phyloP scores from a whole-genome alignment of 352 stramenopile genomes.

The Phytophthora litchii region DNA sequence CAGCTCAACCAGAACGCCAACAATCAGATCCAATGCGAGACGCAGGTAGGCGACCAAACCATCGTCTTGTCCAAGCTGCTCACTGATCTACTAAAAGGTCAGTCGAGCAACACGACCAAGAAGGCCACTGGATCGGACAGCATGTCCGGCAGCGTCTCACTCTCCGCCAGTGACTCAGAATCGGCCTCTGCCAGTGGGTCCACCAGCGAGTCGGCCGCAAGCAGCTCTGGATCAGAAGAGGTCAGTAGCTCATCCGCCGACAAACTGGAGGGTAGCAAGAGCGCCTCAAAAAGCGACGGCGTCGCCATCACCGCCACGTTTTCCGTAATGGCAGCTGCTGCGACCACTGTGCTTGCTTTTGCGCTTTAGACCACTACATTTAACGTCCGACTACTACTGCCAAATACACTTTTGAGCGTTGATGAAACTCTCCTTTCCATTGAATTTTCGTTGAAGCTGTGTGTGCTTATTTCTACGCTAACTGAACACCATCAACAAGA shows the following conservation, averaged over 20 bases:
- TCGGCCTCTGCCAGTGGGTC: constrained; percentile 8
- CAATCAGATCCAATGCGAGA: constrained; percentile 54
- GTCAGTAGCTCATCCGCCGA: constrained; percentile 6
- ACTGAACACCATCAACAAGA: not conserved
- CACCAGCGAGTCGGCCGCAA: constrained; percentile 3
- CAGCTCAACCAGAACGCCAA: constrained; percentile 72
- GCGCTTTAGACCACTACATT: constrained; percentile 24
- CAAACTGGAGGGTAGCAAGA: constrained; percentile 12
- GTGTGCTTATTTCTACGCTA: not conserved
- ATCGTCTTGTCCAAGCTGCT: constrained; percentile 50
- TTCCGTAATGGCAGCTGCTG: constrained; percentile 16
- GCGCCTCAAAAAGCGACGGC: constrained; percentile 13
- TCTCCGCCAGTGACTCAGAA: constrained; percentile 19
- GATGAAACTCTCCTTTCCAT: constrained; percentile 8
- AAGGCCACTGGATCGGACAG: constrained; percentile 28
- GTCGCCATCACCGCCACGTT: constrained; percentile 18
- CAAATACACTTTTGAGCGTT: constrained; percentile 33
- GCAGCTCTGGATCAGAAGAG: constrained; percentile 15
- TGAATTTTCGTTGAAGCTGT: not conserved
- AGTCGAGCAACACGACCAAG: constrained; percentile 70
- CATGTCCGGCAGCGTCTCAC: constrained; percentile 30
- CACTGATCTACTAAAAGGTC: constrained; percentile 52
- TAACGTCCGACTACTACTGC: constrained; percentile 12
- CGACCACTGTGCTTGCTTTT: constrained; percentile 26
- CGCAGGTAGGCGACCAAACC: constrained; percentile 42